Evolutionary conservation across 2,329 filamentous ascomycete genomes (phyloP), one percentile per base, ranked within the genome.

Genomic region (Arachnomyces sp.): DNA sequence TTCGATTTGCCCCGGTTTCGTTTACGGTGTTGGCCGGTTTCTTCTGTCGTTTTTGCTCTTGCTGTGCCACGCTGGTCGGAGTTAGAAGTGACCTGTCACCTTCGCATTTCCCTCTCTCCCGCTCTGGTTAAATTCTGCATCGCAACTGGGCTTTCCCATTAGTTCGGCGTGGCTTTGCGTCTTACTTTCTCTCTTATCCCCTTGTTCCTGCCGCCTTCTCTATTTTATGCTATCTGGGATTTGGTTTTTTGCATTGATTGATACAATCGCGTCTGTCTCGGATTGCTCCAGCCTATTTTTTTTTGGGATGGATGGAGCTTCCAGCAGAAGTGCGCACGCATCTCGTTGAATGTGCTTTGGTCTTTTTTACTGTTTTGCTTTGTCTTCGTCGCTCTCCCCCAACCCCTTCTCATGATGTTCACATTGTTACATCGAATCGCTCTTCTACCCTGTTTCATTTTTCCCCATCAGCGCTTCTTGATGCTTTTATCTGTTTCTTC

Each of bases 221-320:
- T 36, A 15, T 7, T 34, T 29, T 33, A 28, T 31, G 17, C 15
- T 31, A 8, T 13, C 16, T 39, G 43, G 28, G 28, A 16, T 44
- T 31, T 31, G 1, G 14, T 43, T 29, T 44, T 55, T 58, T 53
- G 47, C 55, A 51, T 55, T 63, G 59, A 57, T 64, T 66, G 64
- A 67, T 67, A 67, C 63, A 65, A 67, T 55, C 64, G 64, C 64
- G 64, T 67, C 64, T 67, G 64, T 59, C 50, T 54, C 52, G 57
- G 53, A 47, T 34, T 39, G 43, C 43, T 54, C 55, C 56, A 52
- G 47, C 50, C 52, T 31, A 13, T 17, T 31, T 44, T 47, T 34
- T 36, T 37, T 39, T 43, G 42, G 52, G 20, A 20, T 36, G 57
- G 51, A 55, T 58, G 51, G 56, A 55, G 50, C 51, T 43, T 58